These are phyloP conservation scores for Cutaneotrichosporon dermatis DNA, from an alignment of 1,284 basidiomycete species.

Conservation along the genomic window DNA sequence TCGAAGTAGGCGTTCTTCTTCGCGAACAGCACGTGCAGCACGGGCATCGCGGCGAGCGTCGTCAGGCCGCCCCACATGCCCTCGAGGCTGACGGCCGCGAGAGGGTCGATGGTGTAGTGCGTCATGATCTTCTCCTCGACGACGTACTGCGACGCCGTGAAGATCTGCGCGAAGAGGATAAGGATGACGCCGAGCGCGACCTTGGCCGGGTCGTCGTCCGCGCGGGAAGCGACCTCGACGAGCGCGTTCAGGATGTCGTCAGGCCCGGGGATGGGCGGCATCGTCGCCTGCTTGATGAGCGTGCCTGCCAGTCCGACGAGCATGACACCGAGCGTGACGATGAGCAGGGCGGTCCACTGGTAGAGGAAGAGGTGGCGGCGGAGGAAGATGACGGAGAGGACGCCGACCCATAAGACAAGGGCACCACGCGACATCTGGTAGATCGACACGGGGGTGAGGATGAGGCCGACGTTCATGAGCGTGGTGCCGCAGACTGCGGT, in stretches of 20 bases:
- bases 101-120: conserved; percentile 79
- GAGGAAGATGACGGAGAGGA: conserved; percentile 89
- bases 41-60: conserved; percentile 43
- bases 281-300: conserved; percentile 56
- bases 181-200: conserved; percentile 67
- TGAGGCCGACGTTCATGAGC: conserved; percentile 90
- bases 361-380: conserved; percentile 54
- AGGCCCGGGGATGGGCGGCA: background rate
- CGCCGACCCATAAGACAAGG: conserved; percentile 91
- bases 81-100: conserved; percentile 90
- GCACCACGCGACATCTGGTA: conserved; percentile 98
- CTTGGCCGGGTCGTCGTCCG: conserved; percentile 45
- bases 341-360: conserved; percentile 79
- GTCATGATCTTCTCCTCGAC: conserved; percentile 94
- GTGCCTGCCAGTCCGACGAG: conserved; percentile 90
- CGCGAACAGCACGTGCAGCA: conserved; percentile 55
- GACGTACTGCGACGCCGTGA: conserved; percentile 53
- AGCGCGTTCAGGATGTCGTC: conserved; percentile 3
- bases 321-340: conserved; percentile 85
- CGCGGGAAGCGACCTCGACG: conserved; percentile 5
- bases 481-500: conserved; percentile 49
- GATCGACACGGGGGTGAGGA: conserved; percentile 94
- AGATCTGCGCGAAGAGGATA: conserved; percentile 93
- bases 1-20: conserved; percentile 81
- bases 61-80: conserved; percentile 84